These are phyloP conservation scores for Colletotrichum siamense DNA, from an alignment of 2,329 filamentous ascomycete genomes.

Conservation along the genomic window DNA sequence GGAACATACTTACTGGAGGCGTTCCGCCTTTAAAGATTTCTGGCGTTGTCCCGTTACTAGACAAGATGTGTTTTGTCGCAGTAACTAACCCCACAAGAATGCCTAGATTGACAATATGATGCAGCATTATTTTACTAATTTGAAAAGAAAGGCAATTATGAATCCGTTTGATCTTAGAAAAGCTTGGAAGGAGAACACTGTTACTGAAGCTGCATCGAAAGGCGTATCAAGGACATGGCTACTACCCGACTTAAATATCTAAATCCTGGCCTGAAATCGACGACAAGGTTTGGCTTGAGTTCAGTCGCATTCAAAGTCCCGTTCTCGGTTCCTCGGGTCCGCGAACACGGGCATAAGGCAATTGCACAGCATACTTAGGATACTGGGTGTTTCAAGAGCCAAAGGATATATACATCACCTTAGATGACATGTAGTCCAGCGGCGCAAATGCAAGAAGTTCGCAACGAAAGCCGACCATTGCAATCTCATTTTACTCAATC, in stretches of 20 bases:
- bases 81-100: not conserved
- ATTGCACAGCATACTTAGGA: rapidly evolving
- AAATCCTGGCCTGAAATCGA: rapidly evolving
- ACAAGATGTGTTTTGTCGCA: not conserved
- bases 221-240: not conserved
- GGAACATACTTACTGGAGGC: not conserved
- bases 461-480: not conserved
- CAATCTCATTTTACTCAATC: rapidly evolving
- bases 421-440: not conserved
- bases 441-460: not conserved
- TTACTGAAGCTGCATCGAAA: not conserved
- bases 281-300: rapidly evolving
- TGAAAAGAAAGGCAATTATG: not conserved
- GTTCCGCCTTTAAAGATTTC: not conserved
- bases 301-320: not conserved
- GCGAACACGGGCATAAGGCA: not conserved
- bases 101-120: not conserved
- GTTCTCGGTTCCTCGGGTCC: not conserved
- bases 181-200: not conserved
- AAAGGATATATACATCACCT: not conserved
- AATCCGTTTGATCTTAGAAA: rapidly evolving
- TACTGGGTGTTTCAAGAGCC: not conserved
- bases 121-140: not conserved
- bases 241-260: not conserved
- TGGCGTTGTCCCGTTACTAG: not conserved